Base-by-base conservation (phyloP, 2,329 filamentous ascomycete genomes). In the Aspergillus sp. region DNA sequence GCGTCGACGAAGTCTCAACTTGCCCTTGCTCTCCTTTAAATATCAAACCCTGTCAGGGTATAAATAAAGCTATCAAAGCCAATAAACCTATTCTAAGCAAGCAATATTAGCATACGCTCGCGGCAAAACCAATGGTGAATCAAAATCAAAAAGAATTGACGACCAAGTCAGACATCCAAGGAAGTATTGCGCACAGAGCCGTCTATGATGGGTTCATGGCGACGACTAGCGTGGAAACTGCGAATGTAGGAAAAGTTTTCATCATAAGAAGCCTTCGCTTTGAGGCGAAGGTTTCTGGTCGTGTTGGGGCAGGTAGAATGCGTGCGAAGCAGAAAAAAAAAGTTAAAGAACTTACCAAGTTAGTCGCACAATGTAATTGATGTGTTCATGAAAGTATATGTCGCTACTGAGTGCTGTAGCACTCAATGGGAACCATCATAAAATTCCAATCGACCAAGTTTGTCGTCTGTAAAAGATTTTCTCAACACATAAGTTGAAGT, bases 221-320 rank as follows among this genome's bases (percentile, higher is more conserved):
- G 71, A 73, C 69, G 71, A 63, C 73, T 74, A 73, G 71, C 72
- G 73, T 75, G 73, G 71, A 75, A 75, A 74, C 73, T 75, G 73
- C 75, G 75, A 77, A 77, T 77, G 74, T 76, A 73, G 73, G 73
- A 75, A 71, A 68, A 62, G 39, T 73, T 77, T 77, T 77, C 75
- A 77, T 77, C 75, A 76, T 77, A 69, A 64, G 63, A 73, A 64
- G 61, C 61, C 32, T 36, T 36, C 32, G 32, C 10, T 10, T 10
- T 23, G 21, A 23, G 2, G 10, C 61, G 50, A 59, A 51, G 66
- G 66, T 64, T 64, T 54, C 66, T 64, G 69, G 63, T 67, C 65
- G 60, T 61, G 48, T 19, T 36, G 38, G 19, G 11, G 48, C 44
- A 30, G 52, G 5, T 19, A 17, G 5, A 25, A 23, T 25, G 23